phyloP scores from a whole-genome alignment of 164 flowering plant genomes.

The grape (Vitis vinifera) region DNA sequence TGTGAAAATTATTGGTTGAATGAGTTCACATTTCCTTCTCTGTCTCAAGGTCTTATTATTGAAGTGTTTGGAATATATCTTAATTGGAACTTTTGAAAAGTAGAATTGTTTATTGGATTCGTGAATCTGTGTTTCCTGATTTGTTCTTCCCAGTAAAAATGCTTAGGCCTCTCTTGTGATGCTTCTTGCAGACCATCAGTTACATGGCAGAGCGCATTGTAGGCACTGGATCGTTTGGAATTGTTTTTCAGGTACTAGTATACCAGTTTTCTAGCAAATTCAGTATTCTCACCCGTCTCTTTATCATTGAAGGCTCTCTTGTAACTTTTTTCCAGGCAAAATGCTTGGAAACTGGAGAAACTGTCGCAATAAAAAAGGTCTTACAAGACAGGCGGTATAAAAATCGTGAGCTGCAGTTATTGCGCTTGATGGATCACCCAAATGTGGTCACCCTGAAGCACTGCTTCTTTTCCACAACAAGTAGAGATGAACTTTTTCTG shows the following conservation, averaged over 20 bases:
- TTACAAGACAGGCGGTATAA: conserved; percentile 92
- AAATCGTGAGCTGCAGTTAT: conserved; percentile 88
- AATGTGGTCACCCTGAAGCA: conserved; percentile 87
- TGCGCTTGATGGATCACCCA: conserved; percentile 95
- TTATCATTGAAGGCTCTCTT: background rate
- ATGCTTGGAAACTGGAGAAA: conserved; percentile 92
- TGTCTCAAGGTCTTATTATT: too few species aligned
- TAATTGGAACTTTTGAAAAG: background rate
- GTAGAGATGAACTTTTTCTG: conserved; percentile 83
- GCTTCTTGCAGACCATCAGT: conserved; percentile 74
- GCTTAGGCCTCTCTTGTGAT: conserved; percentile 15
- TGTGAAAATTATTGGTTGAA: background rate
- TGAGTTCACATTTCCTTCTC: background rate
- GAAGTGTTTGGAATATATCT: background rate
- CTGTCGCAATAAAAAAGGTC: conserved; percentile 92
- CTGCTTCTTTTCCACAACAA: conserved; percentile 92
- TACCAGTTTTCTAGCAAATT: background rate
- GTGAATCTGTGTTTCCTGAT: background rate
- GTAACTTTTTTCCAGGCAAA: conserved; percentile 58
- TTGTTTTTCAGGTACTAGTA: conserved; percentile 78
- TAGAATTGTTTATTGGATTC: background rate
- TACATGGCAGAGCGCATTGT: conserved; percentile 99
- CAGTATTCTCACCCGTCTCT: background rate
- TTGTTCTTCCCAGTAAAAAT: background rate
- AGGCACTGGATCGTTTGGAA: conserved; percentile 93